These are phyloP conservation scores for Isoetes engelmannii DNA, from an alignment of 83 land plant genomes.

Conservation along the genomic window DNA sequence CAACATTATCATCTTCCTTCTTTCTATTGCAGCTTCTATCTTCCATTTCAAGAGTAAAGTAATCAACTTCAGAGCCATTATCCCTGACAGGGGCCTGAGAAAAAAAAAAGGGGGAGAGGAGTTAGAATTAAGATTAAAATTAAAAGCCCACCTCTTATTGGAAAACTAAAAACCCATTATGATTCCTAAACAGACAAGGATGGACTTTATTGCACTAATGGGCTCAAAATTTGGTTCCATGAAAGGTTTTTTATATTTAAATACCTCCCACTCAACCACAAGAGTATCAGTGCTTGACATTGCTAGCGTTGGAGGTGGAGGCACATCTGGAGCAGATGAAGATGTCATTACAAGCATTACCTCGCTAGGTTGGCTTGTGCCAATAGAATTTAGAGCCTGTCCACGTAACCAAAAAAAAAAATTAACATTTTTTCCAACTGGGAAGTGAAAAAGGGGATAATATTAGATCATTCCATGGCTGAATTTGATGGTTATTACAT, in stretches of 20 bases:
- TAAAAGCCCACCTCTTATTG: not conserved
- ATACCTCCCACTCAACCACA: conserved; percentile 20
- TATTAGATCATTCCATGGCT: too few species aligned
- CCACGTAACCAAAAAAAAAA: not conserved
- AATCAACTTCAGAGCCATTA: not conserved
- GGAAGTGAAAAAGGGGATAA: too few species aligned
- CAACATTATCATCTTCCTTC: too few species aligned
- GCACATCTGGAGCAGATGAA: conserved; percentile 22
- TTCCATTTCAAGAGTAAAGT: not conserved
- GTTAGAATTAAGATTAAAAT: not conserved
- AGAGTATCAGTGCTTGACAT: conserved; percentile 12
- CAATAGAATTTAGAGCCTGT: conserved; percentile 19
- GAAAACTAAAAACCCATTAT: not conserved
- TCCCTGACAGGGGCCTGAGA: not conserved
- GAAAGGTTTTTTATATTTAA: not conserved
- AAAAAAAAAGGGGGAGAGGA: not conserved
- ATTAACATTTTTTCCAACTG: too few species aligned
- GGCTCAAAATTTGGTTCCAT: not conserved
- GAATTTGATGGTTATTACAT: too few species aligned
- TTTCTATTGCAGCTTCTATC: not conserved
- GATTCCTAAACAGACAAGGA: not conserved
- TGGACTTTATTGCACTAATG: not conserved
- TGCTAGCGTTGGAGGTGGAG: conserved; percentile 12
- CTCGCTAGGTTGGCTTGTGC: conserved; percentile 11
- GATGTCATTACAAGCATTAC: conserved; percentile 8